Conservation (phyloP, 75 land plant species). For the Sequoiadendron giganteum region DNA sequence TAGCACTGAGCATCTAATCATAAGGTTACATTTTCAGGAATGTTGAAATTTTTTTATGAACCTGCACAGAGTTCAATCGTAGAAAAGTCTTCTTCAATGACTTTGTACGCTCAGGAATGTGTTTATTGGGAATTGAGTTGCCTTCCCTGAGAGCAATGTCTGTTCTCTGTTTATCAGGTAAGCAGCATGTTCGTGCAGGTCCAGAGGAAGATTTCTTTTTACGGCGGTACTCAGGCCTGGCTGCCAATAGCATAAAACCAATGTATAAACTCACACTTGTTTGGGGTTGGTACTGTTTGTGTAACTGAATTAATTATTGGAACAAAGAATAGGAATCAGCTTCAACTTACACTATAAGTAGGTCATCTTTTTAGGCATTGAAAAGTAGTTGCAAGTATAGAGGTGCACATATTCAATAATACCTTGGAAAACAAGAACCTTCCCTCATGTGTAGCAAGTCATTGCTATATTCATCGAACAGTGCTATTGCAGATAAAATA, state of each 20-base stretch:
- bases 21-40: not conserved
- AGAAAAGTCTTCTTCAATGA: constrained; percentile 60
- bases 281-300: not conserved
- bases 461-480: constrained; percentile 88
- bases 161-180: constrained; percentile 14
- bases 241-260: constrained; percentile 37
- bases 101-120: constrained; percentile 33
- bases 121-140: constrained; percentile 18
- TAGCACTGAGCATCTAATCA: not conserved
- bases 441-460: constrained; percentile 80
- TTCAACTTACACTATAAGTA: not conserved
- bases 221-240: constrained; percentile 82
- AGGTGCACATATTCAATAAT: constrained; percentile 9
- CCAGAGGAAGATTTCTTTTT: constrained; percentile 15
- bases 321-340: not conserved
- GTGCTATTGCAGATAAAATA: constrained; percentile 58
- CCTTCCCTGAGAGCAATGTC: constrained; percentile 2
- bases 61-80: constrained; percentile 78
- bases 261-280: not conserved
- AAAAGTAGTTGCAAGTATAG: not conserved
- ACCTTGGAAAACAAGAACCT: constrained; percentile 94
- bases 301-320: not conserved
- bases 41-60: not conserved
- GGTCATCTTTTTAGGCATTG: not conserved
- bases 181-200: not conserved